Base-by-base conservation (phyloP, 139 green algal genomes). In the Parachlorella kessleri region DNA sequence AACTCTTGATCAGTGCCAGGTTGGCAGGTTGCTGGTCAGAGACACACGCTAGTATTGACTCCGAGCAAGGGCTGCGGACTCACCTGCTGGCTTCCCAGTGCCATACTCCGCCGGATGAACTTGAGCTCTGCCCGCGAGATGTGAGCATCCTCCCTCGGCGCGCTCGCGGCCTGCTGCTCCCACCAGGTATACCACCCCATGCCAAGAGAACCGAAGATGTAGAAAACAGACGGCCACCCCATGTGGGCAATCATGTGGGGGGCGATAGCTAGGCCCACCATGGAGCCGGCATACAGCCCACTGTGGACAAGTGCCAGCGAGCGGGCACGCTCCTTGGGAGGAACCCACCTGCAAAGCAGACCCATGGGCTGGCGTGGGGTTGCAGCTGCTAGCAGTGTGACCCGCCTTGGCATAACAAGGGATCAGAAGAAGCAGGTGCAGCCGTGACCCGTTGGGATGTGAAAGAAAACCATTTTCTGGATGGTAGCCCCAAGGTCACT, bases 171-270 rank as follows among this genome's bases (percentile, higher is more conserved):
- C 10, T 77, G 70, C 53, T 38, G 73, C 55, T 90, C 75, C 95
- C 95, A 98, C n/a, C 86, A 36, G 3, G 84, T 21, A 33, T 85
- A 89, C 88, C 81, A 89, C 28, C 78, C 28, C 70, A 84, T 10
- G 7, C 79, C 72, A 14, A 94, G 28, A 23, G 68, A 78, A 40
- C 96, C 96, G 86, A 99, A 99, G 28, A 95, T 85, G 80, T 95
- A 95, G 81, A 99, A 99, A 3, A 99, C 95, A 0, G 88, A 92
- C 32, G 93, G 87, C 96, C 96, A 99, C 30, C 91, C 92, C 39
- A 93, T 78, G 2, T 55, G 39, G 30, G 79, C 26, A 32, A 98
- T 94, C 73, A 99, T 90, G 28, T 92, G 78, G 30, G 76, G 76
- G 5, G 88, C 90, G 4, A 93, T 53, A 2, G 88, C 87, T 48